Evolutionary conservation across 2,329 filamentous ascomycete genomes (phyloP).

Genomic region (Gnomoniopsis smithogilvyi): DNA sequence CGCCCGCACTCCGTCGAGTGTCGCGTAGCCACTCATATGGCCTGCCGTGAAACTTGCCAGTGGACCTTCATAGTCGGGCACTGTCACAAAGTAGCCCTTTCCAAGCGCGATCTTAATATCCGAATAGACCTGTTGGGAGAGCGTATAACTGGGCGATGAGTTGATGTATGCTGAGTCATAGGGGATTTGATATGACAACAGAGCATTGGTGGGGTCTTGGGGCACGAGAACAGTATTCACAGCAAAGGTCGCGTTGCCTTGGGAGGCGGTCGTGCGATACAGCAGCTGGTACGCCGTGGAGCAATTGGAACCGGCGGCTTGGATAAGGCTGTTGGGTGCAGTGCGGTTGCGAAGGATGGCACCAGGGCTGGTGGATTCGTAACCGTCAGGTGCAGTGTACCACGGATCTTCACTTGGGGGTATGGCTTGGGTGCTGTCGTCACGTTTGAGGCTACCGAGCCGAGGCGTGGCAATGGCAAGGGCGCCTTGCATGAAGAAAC

Average conservation of each 20-base stretch:
- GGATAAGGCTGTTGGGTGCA: not conserved
- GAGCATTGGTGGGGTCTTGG: constrained; percentile 20
- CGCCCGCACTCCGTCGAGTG: constrained; percentile 40
- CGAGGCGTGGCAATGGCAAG: not conserved
- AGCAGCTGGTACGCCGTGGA: constrained; percentile 30
- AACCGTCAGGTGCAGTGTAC: constrained; percentile 7
- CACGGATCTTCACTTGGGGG: constrained; percentile 11
- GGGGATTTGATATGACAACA: constrained; percentile 40
- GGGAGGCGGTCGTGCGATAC: constrained; percentile 32
- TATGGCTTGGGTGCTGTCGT: not conserved
- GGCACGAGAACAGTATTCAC: constrained; percentile 32
- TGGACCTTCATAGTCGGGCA: constrained; percentile 43
- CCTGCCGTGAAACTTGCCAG: constrained; percentile 40
- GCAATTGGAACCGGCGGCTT: constrained; percentile 3
- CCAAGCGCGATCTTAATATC: constrained; percentile 33
- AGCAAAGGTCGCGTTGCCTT: constrained; percentile 29
- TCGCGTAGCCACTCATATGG: constrained; percentile 38
- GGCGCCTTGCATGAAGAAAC: not conserved
- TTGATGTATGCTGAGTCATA: constrained; percentile 37
- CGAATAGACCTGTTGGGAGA: constrained; percentile 25
- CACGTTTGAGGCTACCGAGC: not conserved
- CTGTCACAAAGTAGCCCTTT: constrained; percentile 40
- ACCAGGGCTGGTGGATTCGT: constrained; percentile 1
- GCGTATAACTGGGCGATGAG: constrained; percentile 33
- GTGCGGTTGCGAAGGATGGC: constrained; percentile 11